These are phyloP conservation scores for Musa acuminata DNA, from an alignment of 176 grass and related monocot genomes.

Conservation along the genomic window DNA sequence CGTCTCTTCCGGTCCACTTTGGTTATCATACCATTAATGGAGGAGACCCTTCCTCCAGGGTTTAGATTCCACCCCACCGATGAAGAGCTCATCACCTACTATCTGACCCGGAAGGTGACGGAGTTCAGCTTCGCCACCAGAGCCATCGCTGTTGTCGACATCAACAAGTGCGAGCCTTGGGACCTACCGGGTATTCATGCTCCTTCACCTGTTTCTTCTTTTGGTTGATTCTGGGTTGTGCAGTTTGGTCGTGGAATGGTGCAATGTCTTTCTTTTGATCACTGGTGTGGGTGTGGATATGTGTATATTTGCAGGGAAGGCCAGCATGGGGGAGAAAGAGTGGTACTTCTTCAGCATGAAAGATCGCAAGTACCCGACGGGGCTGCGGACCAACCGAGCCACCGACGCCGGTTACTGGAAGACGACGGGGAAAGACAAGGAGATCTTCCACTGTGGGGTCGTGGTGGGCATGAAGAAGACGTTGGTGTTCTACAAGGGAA, in stretches of 20 bases:
- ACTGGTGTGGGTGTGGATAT: no score
- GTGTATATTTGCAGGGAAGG: constrained; percentile 5
- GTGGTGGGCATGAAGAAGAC: constrained; percentile 27
- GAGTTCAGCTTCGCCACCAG: constrained; percentile 28
- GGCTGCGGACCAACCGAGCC: constrained; percentile 19
- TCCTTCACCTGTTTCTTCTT: background rate
- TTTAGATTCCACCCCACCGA: constrained; percentile 48
- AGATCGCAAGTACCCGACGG: constrained; percentile 26
- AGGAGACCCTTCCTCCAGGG: constrained; percentile 37
- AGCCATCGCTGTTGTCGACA: constrained; percentile 36
- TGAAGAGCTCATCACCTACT: constrained; percentile 43
- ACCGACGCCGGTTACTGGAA: constrained; percentile 26
- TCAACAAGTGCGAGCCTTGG: constrained; percentile 52
- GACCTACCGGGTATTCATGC: constrained; percentile 29
- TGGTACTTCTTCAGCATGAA: constrained; percentile 32
- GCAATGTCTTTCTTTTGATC: no score
- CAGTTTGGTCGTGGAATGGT: no score
- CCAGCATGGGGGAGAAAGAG: constrained; percentile 27
- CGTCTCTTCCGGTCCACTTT: background rate
- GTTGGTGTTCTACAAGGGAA: constrained; percentile 27
- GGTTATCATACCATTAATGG: constrained; percentile 19
- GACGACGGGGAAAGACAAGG: constrained; percentile 26
- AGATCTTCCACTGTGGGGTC: constrained; percentile 20
- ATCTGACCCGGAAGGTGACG: constrained; percentile 32
- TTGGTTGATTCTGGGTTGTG: no score